Base-by-base conservation (phyloP, 768 basidiomycete species). In the Wakefieldia striispora region DNA sequence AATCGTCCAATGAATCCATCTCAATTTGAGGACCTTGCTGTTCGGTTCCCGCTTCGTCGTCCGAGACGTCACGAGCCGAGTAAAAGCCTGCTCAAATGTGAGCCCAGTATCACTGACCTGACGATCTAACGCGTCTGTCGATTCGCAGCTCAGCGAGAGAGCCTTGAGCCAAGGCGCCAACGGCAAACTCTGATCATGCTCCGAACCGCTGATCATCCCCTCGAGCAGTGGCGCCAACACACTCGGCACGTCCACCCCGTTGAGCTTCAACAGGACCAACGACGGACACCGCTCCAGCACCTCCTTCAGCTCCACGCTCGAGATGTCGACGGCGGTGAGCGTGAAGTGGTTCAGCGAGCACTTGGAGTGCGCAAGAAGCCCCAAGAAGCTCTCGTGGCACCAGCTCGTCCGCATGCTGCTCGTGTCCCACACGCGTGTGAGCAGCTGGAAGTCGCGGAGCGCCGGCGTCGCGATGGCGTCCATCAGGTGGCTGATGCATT, bases 341-440 rank as follows among this genome's bases (percentile, higher is more conserved):
- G 64, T 66, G 0, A 66, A 60, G 29, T 66, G 64, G 56, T 66
- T 66, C 38, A 66, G 59, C 31, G 60, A 57, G 17, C 65, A 66
- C 44, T 49, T 53, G 19, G 65, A 66, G 21, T 66, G 63, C 0
- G 54, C 59, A 21, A 66, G 57, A 16, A 66, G 57, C 21, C 23
- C 55, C 4, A 66, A 0, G 7, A 66, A 66, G 46, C 58, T 60
- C 10, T 66, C 65, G 27, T 66, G 64, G 24, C 60, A 62, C 64
- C 64, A 66, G 17, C 53, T 40, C 40, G 64, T 67, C 19, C 44
- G 37, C 64, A 66, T 67, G 5, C 2, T 26, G 53, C 64, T 65
- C 56, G 59, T 52, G n/a, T 66, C 64, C 64, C 64, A 66, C n/a
- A 66, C 64, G 23, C 64, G 64, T 27, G 64, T 66, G 43, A 67